Evolutionary conservation across 495 filamentous ascomycete genomes (phyloP), one percentile per base, ranked within the genome.

Genomic region (Podospora comata): DNA sequence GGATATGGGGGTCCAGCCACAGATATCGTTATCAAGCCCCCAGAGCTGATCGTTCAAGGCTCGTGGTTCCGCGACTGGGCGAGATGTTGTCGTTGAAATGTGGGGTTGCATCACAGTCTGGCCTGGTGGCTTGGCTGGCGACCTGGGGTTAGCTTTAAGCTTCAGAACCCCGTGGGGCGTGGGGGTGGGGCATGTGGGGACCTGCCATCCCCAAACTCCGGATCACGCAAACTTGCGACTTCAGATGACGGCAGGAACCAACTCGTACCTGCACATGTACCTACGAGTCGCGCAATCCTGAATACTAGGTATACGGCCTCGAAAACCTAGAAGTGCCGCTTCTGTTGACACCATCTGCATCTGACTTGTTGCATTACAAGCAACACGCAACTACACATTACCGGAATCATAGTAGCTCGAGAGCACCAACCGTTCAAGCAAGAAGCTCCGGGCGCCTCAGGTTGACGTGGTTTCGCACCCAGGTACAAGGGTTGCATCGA

Each of bases 91-190:
- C 39, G 39, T 48, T 18, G 56, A 59, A 59, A 59, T 69, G 62
- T 27, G 32, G 60, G 68, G 60, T 62, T 61, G 67, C 65, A 67
- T 53, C 26, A 63, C 20, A 39, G 28, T 48, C 39, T 48, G 39
- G 39, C 6, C 39, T 48, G 39, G 39, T 48, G 39, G 39, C 39
- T 48, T 48, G 39, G 11, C 39, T 48, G 39, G 39, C 56, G 19
- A 19, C 3, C 56, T 58, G 39, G 39, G 39, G 13, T 48, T 48
- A 13, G 48, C 16, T 54, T 65, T 61, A 67, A 70, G 57, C 63
- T 62, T 68, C 55, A 60, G 64, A 63, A 71, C 72, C 72, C 74
- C 72, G 62, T 76, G 74, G 74, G 74, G 75, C 72, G 75, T 76
- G 74, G 75, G 74, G 75, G 74, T 69, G 39, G 39, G 39, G 39